phyloP scores from a whole-genome alignment of 2,329 filamentous ascomycete genomes.

The Dactylonectria estremocensis region DNA sequence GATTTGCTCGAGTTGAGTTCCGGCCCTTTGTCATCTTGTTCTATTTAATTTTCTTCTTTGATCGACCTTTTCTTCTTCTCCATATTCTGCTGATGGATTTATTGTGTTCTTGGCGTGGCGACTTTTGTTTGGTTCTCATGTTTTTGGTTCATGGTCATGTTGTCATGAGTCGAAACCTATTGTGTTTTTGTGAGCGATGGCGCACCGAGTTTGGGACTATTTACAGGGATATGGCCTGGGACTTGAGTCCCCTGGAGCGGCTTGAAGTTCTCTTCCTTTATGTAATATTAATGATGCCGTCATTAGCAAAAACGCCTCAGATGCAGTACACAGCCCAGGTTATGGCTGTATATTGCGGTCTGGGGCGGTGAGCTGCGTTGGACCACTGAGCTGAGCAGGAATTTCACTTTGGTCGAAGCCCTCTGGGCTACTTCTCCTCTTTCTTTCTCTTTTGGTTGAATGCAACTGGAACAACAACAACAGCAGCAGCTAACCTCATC shows the following conservation, averaged over 20 bases:
- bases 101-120: not conserved
- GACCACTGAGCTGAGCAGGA: constrained; percentile 28
- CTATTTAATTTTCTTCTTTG: constrained; percentile 13
- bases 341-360: constrained; percentile 57
- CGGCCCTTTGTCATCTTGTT: too few species aligned
- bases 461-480: not conserved
- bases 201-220: constrained; percentile 5
- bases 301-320: constrained; percentile 57
- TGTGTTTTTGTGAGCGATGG: constrained; percentile 17
- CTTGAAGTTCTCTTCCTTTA: constrained; percentile 30
- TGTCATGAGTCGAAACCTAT: not conserved
- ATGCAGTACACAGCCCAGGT: constrained; percentile 54
- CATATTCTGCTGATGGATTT: not conserved
- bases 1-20: constrained; percentile 21
- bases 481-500: constrained; percentile 34
- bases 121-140: not conserved
- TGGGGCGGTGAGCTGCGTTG: constrained; percentile 65
- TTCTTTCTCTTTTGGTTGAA: not conserved
- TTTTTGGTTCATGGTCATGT: not conserved
- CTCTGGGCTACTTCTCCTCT: not conserved
- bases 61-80: not conserved
- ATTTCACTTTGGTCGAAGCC: not conserved
- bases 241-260: constrained; percentile 8
- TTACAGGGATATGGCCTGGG: not conserved
- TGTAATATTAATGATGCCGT: constrained; percentile 43